Conservation (phyloP, 78 protist species). For the Tieghemostelium lacteum region DNA sequence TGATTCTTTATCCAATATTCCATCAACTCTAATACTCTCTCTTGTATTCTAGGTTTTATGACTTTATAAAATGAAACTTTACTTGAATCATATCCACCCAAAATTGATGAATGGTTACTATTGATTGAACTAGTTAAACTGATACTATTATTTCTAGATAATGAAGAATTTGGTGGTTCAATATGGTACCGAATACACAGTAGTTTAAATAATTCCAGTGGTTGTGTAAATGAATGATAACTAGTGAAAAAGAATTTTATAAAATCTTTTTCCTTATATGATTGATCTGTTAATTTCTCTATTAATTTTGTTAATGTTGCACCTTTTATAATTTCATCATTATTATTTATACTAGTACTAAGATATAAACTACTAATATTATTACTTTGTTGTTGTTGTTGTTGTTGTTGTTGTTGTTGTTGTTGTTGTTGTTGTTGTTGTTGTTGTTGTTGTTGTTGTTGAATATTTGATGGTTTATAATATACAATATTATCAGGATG, state of each 20-base stretch:
- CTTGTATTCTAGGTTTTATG: conserved; percentile 68
- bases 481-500: not conserved
- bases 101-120: no score
- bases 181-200: conserved; percentile 58
- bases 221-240: conserved; percentile 42
- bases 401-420: conserved; percentile 17
- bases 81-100: not conserved
- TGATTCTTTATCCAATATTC: conserved; percentile 64
- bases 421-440: conserved; percentile 14
- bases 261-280: conserved; percentile 25
- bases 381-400: conserved; percentile 32
- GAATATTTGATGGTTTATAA: not conserved
- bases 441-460: not conserved
- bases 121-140: no score
- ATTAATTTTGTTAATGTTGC: conserved; percentile 57
- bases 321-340: conserved; percentile 20
- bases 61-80: conserved; percentile 28
- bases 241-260: conserved; percentile 32
- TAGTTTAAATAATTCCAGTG: conserved; percentile 47
- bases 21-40: conserved; percentile 42
- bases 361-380: conserved; percentile 21
- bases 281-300: conserved; percentile 32
- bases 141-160: no score
- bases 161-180: conserved; percentile 56
- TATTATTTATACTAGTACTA: not conserved